Percentiles rank a stretch among this genome's conserved stretches.
Conservation (phyloP, 2,329 filamentous ascomycete genomes). For the Helotiales sp. region DNA sequence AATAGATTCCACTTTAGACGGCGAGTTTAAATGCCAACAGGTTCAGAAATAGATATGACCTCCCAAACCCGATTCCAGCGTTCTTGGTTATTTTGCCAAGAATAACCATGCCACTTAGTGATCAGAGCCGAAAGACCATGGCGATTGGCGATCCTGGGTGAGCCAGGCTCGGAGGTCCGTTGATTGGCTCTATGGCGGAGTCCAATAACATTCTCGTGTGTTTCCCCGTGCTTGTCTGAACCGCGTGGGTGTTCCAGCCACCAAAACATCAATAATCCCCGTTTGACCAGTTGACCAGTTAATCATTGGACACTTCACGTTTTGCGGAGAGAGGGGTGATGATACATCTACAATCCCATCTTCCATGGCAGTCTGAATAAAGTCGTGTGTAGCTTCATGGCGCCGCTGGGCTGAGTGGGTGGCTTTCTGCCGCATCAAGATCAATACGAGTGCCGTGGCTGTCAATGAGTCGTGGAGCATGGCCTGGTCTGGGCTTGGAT, state of each 20-base stretch:
- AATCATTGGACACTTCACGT: not conserved
- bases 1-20: not conserved
- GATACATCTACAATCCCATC: not conserved
- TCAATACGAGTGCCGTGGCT: slow-evolving; percentile 7
- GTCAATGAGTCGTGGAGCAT: not conserved
- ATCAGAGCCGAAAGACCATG: slow-evolving; percentile 5
- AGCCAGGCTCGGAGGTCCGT: not conserved
- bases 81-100: not conserved
- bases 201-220: not conserved
- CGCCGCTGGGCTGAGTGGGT: not conserved
- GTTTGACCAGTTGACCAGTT: not conserved
- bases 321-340: not conserved
- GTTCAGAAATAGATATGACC: too few species aligned
- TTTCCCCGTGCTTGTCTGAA: slow-evolving; percentile 4
- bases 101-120: not conserved
- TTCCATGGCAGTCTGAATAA: not conserved
- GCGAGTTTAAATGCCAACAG: not conserved
- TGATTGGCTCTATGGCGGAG: not conserved
- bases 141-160: not conserved
- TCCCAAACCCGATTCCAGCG: not conserved
- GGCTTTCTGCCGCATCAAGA: slow-evolving; percentile 3
- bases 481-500: not conserved
- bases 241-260: slow-evolving; percentile 4
- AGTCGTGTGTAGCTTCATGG: not conserved
- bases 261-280: not conserved